Evolutionary conservation across 2,329 filamentous ascomycete genomes (phyloP).

Genomic region (Microdochium paspali): DNA sequence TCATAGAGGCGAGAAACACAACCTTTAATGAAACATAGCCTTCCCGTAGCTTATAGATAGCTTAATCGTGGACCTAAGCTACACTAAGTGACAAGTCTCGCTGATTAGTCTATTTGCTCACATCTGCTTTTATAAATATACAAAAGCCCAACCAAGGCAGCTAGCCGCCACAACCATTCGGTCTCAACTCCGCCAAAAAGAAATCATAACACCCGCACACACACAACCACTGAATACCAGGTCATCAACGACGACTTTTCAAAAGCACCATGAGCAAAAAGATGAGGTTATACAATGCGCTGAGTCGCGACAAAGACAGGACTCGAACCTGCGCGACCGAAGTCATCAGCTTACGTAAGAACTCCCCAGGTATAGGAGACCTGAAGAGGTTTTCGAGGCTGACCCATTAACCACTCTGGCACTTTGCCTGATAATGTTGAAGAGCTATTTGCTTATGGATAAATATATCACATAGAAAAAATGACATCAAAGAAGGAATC

Average conservation of each 20-base stretch:
- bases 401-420: conserved; percentile 13
- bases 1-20: too few species aligned
- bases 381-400: conserved; percentile 9
- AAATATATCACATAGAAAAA: too few species aligned
- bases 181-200: too few species aligned
- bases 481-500: background rate
- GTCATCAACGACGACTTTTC: background rate
- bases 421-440: conserved; percentile 5
- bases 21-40: too few species aligned
- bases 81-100: too few species aligned
- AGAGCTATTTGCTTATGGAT: background rate
- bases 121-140: too few species aligned
- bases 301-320: conserved; percentile 10
- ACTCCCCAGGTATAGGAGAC: background rate
- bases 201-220: too few species aligned
- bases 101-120: too few species aligned
- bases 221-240: background rate
- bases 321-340: conserved; percentile 12
- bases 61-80: too few species aligned
- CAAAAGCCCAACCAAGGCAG: too few species aligned
- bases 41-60: too few species aligned
- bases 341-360: conserved; percentile 7
- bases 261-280: conserved; percentile 1
- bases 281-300: conserved; percentile 4
- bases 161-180: too few species aligned